Evolutionary conservation across 371 early-diverging fungal genomes (phyloP), one percentile per base, ranked within the genome.

Genomic region (Conidiobolus incongruus): DNA sequence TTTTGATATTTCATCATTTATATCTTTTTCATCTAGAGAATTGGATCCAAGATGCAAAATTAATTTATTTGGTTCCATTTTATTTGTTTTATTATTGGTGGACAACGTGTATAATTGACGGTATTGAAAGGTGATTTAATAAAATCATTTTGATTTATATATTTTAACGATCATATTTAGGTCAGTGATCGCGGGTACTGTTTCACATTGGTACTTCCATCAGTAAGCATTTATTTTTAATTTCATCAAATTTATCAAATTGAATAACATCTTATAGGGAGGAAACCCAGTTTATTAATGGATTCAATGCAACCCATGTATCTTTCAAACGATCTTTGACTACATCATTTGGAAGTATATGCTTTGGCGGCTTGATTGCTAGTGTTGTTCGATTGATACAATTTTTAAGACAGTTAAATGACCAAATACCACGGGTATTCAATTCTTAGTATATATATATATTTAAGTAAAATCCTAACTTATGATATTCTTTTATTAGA

Each of bases 151-250:
- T 6, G 15, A 8, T 10, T 21, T 37, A 6, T 17, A 8, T 20
- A 20, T 10, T 4, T 37, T 4, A 6, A 17, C 16, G 5, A 20
- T 4, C 22, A 4, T 22, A 16, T 37, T 37, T 17, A 43, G 43
- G 34, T 24, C 33, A 5, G 19, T 20, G 2, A 43, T 43, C 20
- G 43, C 43, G 11, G 43, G 43, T 32, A 30, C 43, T 4, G 43
- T 43, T 17, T 43, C 43, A 3, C 43, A 43, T 17, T 43, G 43
- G 43, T 43, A 43, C 23, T 43, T 43, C 20, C 34, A 43, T 19
- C 26, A 43, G 30, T 29, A 43, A 6, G 26, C 34, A n/a, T n/a
- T n/a, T n/a, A n/a, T n/a, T n/a, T 5, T 33, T 20, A 12, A 19
- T 39, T 12, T 12, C 21, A 26, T 39, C 5, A 19, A 8, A 26